A percentile compares a stretch with the other conserved stretches of the same genome.
Conservation (phyloP, 139 green algal genomes). For the Chlorella sp. region DNA sequence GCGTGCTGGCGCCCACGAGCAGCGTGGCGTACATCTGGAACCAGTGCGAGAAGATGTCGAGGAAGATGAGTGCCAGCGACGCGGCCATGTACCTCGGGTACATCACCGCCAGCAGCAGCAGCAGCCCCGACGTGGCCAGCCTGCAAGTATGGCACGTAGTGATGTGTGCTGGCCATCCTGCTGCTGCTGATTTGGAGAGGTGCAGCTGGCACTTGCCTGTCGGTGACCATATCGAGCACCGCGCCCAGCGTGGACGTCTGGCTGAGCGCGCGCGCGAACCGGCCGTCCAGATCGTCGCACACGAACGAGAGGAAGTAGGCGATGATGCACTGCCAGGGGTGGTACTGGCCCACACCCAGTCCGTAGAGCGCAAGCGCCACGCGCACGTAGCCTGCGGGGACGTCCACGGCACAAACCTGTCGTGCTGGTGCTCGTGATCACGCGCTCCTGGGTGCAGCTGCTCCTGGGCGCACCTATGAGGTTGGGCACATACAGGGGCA, state of each 20-base stretch:
- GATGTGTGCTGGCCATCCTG: too few relatives aligned
- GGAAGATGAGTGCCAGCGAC: slow-evolving; percentile 68
- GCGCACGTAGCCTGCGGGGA: slow-evolving; percentile 70
- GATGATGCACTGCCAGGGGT: slow-evolving; percentile 44
- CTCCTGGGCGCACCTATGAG: slow-evolving; percentile 62
- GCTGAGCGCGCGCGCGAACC: slow-evolving; percentile 73
- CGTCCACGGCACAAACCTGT: neutral
- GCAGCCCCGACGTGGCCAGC: slow-evolving; percentile 80
- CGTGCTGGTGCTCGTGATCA: neutral
- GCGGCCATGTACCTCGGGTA: slow-evolving; percentile 45
- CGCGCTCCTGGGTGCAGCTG: neutral
- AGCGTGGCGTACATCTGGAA: slow-evolving; percentile 84
- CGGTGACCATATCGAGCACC: slow-evolving; percentile 97
- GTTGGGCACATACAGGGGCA: slow-evolving; percentile 80
- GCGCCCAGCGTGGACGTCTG: slow-evolving; percentile 84
- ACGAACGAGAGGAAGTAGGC: slow-evolving; percentile 82
- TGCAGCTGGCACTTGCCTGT: slow-evolving; percentile 53
- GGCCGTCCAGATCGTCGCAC: slow-evolving; percentile 90
- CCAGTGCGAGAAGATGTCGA: slow-evolving; percentile 96
- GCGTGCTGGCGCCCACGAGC: slow-evolving; percentile 49
- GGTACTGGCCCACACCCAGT: slow-evolving; percentile 53
- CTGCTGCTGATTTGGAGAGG: neutral
- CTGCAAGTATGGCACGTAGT: slow-evolving; percentile 35
- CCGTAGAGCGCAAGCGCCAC: slow-evolving; percentile 58
- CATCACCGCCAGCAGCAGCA: slow-evolving; percentile 64